Conservation (phyloP, 495 filamentous ascomycete species). For the Penicillium waksmanii region DNA sequence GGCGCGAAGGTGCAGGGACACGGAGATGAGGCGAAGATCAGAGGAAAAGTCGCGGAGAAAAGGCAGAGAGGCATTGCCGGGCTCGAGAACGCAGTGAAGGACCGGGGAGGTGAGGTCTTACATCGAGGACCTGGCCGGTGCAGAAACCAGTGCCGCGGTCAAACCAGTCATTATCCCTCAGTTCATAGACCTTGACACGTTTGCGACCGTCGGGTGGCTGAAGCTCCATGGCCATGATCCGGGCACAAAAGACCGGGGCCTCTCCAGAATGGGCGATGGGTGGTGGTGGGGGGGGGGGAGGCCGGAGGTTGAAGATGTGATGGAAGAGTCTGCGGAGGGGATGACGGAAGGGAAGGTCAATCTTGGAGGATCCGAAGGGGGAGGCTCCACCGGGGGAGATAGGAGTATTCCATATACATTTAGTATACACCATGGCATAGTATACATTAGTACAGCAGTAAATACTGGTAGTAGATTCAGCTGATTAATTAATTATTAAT, state of each 20-base stretch:
- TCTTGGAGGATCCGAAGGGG: slow-evolving; percentile 15
- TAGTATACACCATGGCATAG: no score
- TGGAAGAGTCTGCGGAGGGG: slow-evolving; percentile 9
- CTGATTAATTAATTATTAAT: no score
- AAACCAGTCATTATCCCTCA: slow-evolving; percentile 98
- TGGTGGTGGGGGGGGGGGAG: slow-evolving; percentile 13
- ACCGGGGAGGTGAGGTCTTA: slow-evolving; percentile 52
- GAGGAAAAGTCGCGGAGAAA: background rate
- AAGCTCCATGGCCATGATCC: slow-evolving; percentile 83
- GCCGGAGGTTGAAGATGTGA: slow-evolving; percentile 15
- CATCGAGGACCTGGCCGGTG: slow-evolving; percentile 73
- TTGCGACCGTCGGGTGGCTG: slow-evolving; percentile 84
- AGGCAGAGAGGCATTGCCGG: slow-evolving; percentile 8
- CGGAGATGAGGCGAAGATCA: background rate
- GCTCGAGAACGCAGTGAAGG: background rate
- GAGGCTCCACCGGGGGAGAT: slow-evolving; percentile 23
- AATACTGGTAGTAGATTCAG: no score
- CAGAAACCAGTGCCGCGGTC: slow-evolving; percentile 97
- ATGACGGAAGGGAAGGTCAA: slow-evolving; percentile 10
- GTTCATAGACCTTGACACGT: slow-evolving; percentile 98
- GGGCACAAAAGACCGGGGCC: slow-evolving; percentile 42
- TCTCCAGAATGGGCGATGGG: slow-evolving; percentile 36
- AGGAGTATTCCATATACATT: background rate
- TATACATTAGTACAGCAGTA: no score
- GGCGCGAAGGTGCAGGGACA: background rate